Base-by-base conservation (phyloP, 2,329 filamentous ascomycete genomes). In the Nigrospora sphaerica region DNA sequence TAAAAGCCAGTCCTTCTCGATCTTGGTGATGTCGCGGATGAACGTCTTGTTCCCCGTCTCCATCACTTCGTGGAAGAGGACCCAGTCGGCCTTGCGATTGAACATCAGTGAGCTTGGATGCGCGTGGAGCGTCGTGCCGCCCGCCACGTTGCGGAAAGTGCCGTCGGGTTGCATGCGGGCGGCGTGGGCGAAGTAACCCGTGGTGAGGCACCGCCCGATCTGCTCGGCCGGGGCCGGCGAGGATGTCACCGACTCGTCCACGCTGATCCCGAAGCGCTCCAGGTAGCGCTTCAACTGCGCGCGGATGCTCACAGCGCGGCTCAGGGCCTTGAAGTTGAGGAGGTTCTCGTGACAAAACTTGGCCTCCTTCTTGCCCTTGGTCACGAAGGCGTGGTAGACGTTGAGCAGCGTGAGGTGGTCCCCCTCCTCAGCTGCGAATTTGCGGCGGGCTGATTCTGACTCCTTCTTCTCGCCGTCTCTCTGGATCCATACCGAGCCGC, bases 31-130 rank as follows among this genome's bases (percentile, higher is more conserved):
- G 65, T 97, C 92, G 46, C 89, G 77, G 57, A 98, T 95, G 62
- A 85, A 97, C 0, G 80, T 90, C 73, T 97, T 97, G 52, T 80
- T 81, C 11, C 85, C 81, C 5, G 88, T 95, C 69, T 97, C 88
- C 74, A 95, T 81, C 34, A 95, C 81, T 68, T 96, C 92, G 57
- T 95, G 86, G 61, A 96, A 98, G 32, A 98, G 78, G 11, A 97
- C 90, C 90, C 92, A 97, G 53, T 96, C 90, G 12, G 89, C 89
- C 70, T 95, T 96, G 47, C 91, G 83, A 65, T 95, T 95, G 72
- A 97, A 97, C 82, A 97, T 89, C 55, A 97, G 69, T 35, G 87
- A 95, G 60, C 82, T 95, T 1, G 93, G 93, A 66, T 98, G 93
- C 18, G 90, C 89, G 70, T 95, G 80, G 45, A 97, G 72, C 5